phyloP scores from a whole-genome alignment of 2,329 filamentous ascomycete genomes.

The Dothiorella sarmentorum region DNA sequence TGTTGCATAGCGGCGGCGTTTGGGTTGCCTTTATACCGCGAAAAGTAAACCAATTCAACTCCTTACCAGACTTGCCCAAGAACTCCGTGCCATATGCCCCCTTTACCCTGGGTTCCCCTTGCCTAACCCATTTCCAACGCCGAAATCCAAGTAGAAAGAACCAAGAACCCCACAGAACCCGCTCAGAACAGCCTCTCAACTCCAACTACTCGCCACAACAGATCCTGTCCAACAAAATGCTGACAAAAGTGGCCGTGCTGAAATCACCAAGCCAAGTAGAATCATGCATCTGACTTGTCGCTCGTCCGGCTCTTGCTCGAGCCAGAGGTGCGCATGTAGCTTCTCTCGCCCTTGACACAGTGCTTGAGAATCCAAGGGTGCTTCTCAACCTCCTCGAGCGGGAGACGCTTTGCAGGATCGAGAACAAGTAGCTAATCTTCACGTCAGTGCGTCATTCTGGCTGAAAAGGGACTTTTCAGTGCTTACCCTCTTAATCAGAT shows the following conservation, averaged over 20 bases:
- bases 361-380: constrained; percentile 98
- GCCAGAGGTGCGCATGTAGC: constrained; percentile 28
- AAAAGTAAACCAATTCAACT: constrained; percentile 18
- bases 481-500: constrained; percentile 84
- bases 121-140: not conserved
- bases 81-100: constrained; percentile 11
- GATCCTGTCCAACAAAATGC: not conserved
- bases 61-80: not conserved
- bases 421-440: constrained; percentile 63
- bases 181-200: not conserved
- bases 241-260: not conserved
- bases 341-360: constrained; percentile 55
- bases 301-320: constrained; percentile 16
- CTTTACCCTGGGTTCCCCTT: not conserved
- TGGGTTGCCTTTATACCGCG: constrained; percentile 9
- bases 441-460: constrained; percentile 9
- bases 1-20: constrained; percentile 18
- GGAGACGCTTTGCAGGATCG: constrained; percentile 88
- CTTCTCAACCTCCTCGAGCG: constrained; percentile 79
- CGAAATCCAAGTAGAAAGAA: not conserved
- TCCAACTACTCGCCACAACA: not conserved
- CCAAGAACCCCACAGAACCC: not conserved
- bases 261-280: not conserved
- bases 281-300: constrained; percentile 16
- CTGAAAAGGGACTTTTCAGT: not conserved